Evolutionary conservation across 2,329 filamentous ascomycete genomes (phyloP).

Genomic region (Fusarium praegraminearum): DNA sequence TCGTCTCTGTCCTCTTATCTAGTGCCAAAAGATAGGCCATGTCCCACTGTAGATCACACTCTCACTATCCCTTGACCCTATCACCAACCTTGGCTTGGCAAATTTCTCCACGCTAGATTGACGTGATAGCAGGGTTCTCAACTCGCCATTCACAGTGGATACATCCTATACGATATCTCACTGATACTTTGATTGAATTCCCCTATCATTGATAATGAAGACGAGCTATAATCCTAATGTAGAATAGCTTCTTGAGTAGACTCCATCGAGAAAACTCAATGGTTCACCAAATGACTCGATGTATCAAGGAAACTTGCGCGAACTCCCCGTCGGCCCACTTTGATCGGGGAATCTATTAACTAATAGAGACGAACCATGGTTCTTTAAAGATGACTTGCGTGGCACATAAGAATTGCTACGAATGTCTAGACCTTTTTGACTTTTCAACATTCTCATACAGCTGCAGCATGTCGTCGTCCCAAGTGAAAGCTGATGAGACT

Average conservation of each 20-base stretch:
- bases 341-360: conserved; percentile 5
- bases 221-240: background rate
- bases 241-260: conserved; percentile 6
- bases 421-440: no score
- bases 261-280: conserved; percentile 3
- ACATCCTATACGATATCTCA: background rate
- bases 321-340: conserved; percentile 26
- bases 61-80: no score
- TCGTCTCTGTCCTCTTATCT: background rate
- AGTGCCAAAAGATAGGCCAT: background rate
- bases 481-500: background rate
- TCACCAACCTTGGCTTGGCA: background rate
- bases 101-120: conserved; percentile 22
- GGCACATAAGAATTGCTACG: background rate
- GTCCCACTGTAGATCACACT: background rate
- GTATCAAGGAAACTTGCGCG: background rate
- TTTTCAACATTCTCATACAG: accelerated
- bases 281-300: conserved; percentile 4
- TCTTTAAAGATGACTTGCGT: background rate
- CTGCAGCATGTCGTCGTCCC: conserved; percentile 1
- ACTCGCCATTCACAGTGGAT: conserved; percentile 5
- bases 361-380: background rate
- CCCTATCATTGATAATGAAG: background rate
- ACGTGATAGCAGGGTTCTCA: conserved; percentile 20
- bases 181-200: accelerated